Evolutionary conservation across 768 basidiomycete genomes (phyloP).

Genomic region (Pleurotus djamor): DNA sequence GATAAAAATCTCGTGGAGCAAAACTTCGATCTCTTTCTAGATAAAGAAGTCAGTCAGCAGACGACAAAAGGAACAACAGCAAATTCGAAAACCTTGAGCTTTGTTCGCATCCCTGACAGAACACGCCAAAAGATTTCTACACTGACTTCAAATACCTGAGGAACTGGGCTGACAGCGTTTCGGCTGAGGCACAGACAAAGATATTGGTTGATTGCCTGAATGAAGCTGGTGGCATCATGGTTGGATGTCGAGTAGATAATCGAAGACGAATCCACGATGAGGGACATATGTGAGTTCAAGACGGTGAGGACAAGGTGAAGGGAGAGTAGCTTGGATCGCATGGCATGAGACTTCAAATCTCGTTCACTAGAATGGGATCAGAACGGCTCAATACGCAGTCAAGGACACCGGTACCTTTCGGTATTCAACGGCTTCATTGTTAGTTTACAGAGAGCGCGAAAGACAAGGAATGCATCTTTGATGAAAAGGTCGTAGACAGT

Average conservation of each 20-base stretch:
- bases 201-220: conserved; percentile 95
- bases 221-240: conserved; percentile 84
- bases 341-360: conserved; percentile 94
- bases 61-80: not conserved
- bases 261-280: conserved; percentile 87
- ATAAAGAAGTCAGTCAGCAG: conserved; percentile 26
- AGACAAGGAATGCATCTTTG: conserved; percentile 98
- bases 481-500: conserved; percentile 87
- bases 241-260: conserved; percentile 91
- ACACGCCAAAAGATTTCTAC: conserved; percentile 99
- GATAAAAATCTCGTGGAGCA: conserved; percentile 98
- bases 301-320: conserved; percentile 93
- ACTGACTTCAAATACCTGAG: conserved; percentile 96
- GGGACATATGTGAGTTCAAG: conserved; percentile 84
- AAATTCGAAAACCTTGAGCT: conserved; percentile 77
- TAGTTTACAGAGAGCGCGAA: conserved; percentile 94
- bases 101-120: conserved; percentile 89
- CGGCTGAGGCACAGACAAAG: conserved; percentile 90
- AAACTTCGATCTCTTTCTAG: conserved; percentile 98
- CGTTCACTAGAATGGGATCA: conserved; percentile 61
- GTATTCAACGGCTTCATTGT: conserved; percentile 96
- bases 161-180: conserved; percentile 93
- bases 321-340: conserved; percentile 95
- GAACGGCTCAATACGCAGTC: not conserved
- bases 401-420: conserved; percentile 66